Percentiles rank a stretch among this genome's conserved stretches.
phyloP scores from a whole-genome alignment of 768 basidiomycete genomes.

The Termitomyces eurrhizus region DNA sequence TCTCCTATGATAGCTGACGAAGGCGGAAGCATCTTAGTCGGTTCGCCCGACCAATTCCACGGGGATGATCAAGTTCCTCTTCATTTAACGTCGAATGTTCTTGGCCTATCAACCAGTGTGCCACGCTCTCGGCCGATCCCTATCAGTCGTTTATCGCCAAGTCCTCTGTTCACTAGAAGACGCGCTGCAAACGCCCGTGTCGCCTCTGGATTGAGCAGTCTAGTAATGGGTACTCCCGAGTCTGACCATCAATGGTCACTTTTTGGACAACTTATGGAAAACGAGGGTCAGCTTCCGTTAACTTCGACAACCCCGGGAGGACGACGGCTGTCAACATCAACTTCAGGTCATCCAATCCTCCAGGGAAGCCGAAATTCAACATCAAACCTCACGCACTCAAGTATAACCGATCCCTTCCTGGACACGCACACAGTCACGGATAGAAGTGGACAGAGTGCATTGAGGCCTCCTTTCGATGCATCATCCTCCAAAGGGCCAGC shows the following conservation, averaged over 20 bases:
- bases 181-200: conserved; percentile 11
- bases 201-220: conserved; percentile 13
- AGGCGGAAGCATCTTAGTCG: conserved; percentile 13
- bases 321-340: conserved; percentile 8
- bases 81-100: conserved; percentile 2
- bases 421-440: conserved; percentile 8
- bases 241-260: conserved; percentile 54
- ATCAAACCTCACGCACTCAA: conserved; percentile 3
- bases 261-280: conserved; percentile 71
- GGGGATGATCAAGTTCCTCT: conserved; percentile 5
- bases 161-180: conserved; percentile 14
- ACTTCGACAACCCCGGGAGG: conserved; percentile 11
- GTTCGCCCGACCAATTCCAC: conserved; percentile 23
- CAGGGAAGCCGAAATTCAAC: background rate
- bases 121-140: conserved; percentile 16
- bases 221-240: conserved; percentile 9
- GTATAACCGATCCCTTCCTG: conserved; percentile 12
- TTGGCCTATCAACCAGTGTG: conserved; percentile 3
- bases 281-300: conserved; percentile 42
- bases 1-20: background rate
- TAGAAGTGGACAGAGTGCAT: background rate
- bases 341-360: background rate
- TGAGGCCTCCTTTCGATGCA: background rate
- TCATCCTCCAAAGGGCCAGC: conserved; percentile 3
- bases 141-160: conserved; percentile 19